Conservation (phyloP, 2,329 filamentous ascomycete genomes). For the Lachnellula arida region DNA sequence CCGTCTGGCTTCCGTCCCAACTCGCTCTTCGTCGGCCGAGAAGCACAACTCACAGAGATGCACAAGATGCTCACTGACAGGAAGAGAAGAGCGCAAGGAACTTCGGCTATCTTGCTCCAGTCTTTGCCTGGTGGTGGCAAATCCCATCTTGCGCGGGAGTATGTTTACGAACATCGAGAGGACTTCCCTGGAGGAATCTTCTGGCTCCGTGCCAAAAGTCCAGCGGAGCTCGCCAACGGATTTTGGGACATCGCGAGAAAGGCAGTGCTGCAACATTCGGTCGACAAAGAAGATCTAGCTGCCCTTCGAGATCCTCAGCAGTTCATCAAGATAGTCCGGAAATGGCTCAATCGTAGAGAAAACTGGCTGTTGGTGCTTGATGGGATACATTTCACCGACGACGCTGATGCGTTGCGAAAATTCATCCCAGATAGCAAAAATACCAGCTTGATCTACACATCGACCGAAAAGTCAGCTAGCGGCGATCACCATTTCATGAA, state of each 20-base stretch:
- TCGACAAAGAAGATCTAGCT: constrained; percentile 30
- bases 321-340: constrained; percentile 53
- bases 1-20: constrained; percentile 59
- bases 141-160: constrained; percentile 63
- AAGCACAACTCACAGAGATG: constrained; percentile 52
- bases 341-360: constrained; percentile 57
- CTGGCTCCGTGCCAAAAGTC: constrained; percentile 61
- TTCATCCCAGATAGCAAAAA: constrained; percentile 62
- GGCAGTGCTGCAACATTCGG: constrained; percentile 39
- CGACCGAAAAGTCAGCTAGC: constrained; percentile 52
- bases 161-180: constrained; percentile 55
- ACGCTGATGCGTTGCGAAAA: constrained; percentile 47
- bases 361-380: constrained; percentile 66
- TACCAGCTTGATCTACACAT: constrained; percentile 65
- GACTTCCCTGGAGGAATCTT: constrained; percentile 63
- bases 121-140: constrained; percentile 64
- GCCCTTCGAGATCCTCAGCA: constrained; percentile 34
- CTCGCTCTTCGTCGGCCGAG: constrained; percentile 56
- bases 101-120: constrained; percentile 59
- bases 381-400: constrained; percentile 54
- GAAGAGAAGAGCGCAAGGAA: constrained; percentile 50
- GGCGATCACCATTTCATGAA: constrained; percentile 56
- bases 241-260: constrained; percentile 63
- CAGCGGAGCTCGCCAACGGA: constrained; percentile 53
- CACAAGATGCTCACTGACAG: constrained; percentile 56